Conservation (phyloP, 495 filamentous ascomycete genomes). For the Talaromyces nanjingensis region DNA sequence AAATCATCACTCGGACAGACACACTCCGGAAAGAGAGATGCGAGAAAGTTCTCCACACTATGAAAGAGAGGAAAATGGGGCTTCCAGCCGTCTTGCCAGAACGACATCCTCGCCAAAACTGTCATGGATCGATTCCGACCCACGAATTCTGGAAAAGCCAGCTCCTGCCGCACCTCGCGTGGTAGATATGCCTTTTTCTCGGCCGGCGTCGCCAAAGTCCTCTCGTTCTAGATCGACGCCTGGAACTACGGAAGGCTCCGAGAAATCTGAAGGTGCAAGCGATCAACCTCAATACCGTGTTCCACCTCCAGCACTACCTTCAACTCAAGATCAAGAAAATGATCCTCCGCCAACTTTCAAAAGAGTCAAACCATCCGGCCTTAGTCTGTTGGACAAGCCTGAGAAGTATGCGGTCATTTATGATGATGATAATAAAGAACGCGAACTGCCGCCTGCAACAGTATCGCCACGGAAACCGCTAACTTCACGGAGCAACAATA, state of each 20-base stretch:
- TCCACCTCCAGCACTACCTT: conserved; percentile 51
- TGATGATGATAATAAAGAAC: conserved; percentile 39
- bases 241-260: conserved; percentile 31
- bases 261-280: conserved; percentile 28
- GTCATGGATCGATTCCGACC: conserved; percentile 40
- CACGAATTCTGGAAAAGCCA: conserved; percentile 21
- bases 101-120: conserved; percentile 33
- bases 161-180: conserved; percentile 20
- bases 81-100: conserved; percentile 14
- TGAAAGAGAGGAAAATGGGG: conserved; percentile 1
- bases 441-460: conserved; percentile 29
- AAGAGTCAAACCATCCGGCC: conserved; percentile 52
- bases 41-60: conserved; percentile 1
- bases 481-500: conserved; percentile 68
- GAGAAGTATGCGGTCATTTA: conserved; percentile 47
- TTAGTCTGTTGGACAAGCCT: conserved; percentile 51
- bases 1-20: conserved; percentile 13
- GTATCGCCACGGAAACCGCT: conserved; percentile 66
- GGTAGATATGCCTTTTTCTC: conserved; percentile 28
- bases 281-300: conserved; percentile 58
- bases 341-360: conserved; percentile 71
- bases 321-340: conserved; percentile 70
- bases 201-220: conserved; percentile 34
- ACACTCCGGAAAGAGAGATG: conserved; percentile 11
- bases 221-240: conserved; percentile 38